Evolutionary conservation across 1,284 basidiomycete genomes (phyloP), one percentile per base, ranked within the genome.

Genomic region (Apiotrichum gamsii): DNA sequence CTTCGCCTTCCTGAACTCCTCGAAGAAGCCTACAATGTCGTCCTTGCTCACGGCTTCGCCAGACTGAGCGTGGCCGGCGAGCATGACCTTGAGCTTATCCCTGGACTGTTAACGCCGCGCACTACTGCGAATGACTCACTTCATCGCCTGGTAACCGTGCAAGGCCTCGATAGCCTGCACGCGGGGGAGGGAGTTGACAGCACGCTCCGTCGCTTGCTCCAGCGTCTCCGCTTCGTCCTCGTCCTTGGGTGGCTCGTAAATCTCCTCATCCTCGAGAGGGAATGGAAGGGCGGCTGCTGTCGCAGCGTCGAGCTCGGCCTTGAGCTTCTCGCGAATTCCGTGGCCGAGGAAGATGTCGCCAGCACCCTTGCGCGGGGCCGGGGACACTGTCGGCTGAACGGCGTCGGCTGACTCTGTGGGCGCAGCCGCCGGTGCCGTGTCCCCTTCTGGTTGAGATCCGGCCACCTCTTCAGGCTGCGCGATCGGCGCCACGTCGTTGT

Each of bases 161-260:
- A 72, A 34, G 4, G 69, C 67, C 45, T 73, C 69, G 39, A 73
- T 70, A 20, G 72, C 67, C 45, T 72, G 72, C 0, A 63, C 62
- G 5, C 69, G 43, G 3, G 72, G 72, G 10, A 73, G 36, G 15
- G 47, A 30, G 13, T 52, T 52, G 3, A 73, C 51, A 2, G 69
- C 58, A 23, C 64, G 57, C 20, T 51, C 58, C 9, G 68, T 69
- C 14, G 67, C 60, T 39, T 67, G 38, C n/a, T 72, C 70, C 8
- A 69, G 53, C 4, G 65, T 64, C 47, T 70, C 67, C 57, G 59
- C 60, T 36, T 49, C 29, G 14, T 62, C 61, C 5, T 56, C 57
- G 40, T 70, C 70, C 28, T 57, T 43, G 0, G 67, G 67, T 8
- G 70, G 70, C 39, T 70, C 65, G 47, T 70, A 72, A 29, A 67